A percentile compares a stretch with the other conserved stretches of the same genome.
Evolutionary conservation across 192 early-diverging fungal species (phyloP).

Genomic region (Coemansia guatemalensis): DNA sequence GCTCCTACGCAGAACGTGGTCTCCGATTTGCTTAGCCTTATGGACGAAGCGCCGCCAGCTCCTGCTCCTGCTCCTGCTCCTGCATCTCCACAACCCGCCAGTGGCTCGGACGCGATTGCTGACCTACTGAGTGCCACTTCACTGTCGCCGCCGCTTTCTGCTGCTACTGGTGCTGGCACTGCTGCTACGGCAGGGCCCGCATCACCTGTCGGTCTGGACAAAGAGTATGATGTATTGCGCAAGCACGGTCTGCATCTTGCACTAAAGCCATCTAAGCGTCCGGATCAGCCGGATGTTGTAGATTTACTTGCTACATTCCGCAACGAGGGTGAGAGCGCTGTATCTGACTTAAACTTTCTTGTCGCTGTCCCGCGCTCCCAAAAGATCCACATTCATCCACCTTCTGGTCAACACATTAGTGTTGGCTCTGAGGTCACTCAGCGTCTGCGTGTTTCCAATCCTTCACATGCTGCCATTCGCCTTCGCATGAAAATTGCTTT

Average conservation of each 20-base stretch:
- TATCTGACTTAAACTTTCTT: constrained; percentile 71
- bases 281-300: constrained; percentile 58
- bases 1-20: constrained; percentile 31
- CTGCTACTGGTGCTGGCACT: too few species aligned
- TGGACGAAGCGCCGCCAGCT: constrained; percentile 51
- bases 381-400: constrained; percentile 81
- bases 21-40: constrained; percentile 66
- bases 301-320: constrained; percentile 69
- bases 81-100: not conserved
- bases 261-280: constrained; percentile 71
- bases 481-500: constrained; percentile 54
- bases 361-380: constrained; percentile 95
- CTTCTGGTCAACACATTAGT: constrained; percentile 64
- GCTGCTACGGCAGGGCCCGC: too few species aligned
- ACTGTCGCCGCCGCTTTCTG: constrained; percentile 32
- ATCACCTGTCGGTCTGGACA: constrained; percentile 17
- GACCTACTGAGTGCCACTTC: constrained; percentile 74
- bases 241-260: constrained; percentile 77
- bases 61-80: constrained; percentile 1
- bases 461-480: constrained; percentile 58
- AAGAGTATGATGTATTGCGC: constrained; percentile 65
- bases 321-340: constrained; percentile 61
- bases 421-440: constrained; percentile 71
- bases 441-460: constrained; percentile 84
- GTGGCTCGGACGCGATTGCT: constrained; percentile 57